These are phyloP conservation scores for Geotrichum candidum DNA, from an alignment of 1,139 yeast species.

Conservation along the genomic window DNA sequence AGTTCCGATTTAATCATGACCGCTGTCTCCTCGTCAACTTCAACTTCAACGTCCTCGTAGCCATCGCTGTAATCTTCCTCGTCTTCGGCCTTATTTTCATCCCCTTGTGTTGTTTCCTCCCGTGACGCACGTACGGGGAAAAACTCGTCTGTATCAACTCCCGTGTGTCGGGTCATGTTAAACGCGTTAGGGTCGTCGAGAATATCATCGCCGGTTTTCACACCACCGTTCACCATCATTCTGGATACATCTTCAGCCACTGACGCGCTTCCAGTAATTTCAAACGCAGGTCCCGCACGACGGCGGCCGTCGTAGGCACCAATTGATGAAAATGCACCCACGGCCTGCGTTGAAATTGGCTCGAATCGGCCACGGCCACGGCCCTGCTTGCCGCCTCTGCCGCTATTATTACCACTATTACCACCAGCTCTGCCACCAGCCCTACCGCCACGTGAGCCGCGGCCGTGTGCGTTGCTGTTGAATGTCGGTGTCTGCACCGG, in stretches of 20 bases:
- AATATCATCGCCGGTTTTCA: constrained; percentile 2
- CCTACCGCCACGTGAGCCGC: constrained; percentile 22
- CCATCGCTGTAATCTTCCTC: constrained; percentile 19
- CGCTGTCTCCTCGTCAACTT: constrained; percentile 4
- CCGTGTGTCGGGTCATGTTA: constrained; percentile 16
- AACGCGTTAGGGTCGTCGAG: constrained; percentile 9
- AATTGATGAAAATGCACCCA: constrained; percentile 35
- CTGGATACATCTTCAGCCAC: constrained; percentile 6
- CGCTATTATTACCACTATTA: background rate
- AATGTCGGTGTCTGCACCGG: constrained; percentile 28
- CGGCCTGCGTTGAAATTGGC: constrained; percentile 30
- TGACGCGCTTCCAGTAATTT: constrained; percentile 1
- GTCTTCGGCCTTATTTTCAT: background rate
- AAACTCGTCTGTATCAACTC: constrained; percentile 12
- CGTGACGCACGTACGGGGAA: constrained; percentile 17
- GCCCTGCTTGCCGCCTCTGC: constrained; percentile 17
- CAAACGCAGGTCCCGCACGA: constrained; percentile 14
- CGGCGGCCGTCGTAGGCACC: constrained; percentile 15
- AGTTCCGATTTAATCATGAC: constrained; percentile 4
- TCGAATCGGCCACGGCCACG: constrained; percentile 30
- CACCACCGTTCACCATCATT: background rate
- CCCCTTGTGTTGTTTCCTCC: constrained; percentile 5
- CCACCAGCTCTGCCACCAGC: constrained; percentile 18
- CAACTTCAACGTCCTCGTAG: constrained; percentile 8
- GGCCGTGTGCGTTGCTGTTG: background rate